Evolutionary conservation across 2,329 filamentous ascomycete species (phyloP), one percentile per base, ranked within the genome.

Genomic region (Xylaria polymorpha): DNA sequence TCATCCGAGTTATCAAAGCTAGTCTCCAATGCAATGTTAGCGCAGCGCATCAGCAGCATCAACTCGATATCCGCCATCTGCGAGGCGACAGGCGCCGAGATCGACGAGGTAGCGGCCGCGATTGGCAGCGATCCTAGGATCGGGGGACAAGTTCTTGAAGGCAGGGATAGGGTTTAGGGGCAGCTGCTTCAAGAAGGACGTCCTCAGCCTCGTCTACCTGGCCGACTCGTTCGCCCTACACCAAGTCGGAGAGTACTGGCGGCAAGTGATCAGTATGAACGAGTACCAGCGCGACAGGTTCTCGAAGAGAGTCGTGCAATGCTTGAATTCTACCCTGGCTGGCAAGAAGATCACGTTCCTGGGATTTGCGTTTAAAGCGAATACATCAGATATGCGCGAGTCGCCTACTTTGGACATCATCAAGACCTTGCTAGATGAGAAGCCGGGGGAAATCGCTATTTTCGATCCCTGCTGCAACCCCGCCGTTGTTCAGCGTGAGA

Each of bases 21-120:
- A 0, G 92, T 91, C 0, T 91, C 92, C 66, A 95, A 95, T 79
- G 91, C 91, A 2, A 90, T 95, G 86, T 85, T 95, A 9, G 92
- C 92, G 0, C 92, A 95, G 81, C 87, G 92, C 60, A 92, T 95
- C 75, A 92, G 89, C 77, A 93, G 90, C 80, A 93, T 95, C 82
- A 95, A 94, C 80, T 90, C 91, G 14, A 87, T 95, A 68, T 92
- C 90, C n/a, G 91, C 92, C 4, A 88, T 95, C 37, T 95, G 92
- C 78, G 92, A 94, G 80, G 86, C 86, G 70, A 91, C 90, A 0
- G 92, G 91, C 18, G 92, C 92, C 14, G 89, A 94, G 74, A 86
- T 94, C n/a, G 86, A 90, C 70, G 91, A 94, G 79, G 86, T 95
- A 2, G 86, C 91, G 15, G 82, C 83, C 43, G 88, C 90, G 6